Percentiles rank a stretch among this genome's conserved stretches.
Conservation (phyloP, 257 asterid species). For the Thymus quinquecostatus region DNA sequence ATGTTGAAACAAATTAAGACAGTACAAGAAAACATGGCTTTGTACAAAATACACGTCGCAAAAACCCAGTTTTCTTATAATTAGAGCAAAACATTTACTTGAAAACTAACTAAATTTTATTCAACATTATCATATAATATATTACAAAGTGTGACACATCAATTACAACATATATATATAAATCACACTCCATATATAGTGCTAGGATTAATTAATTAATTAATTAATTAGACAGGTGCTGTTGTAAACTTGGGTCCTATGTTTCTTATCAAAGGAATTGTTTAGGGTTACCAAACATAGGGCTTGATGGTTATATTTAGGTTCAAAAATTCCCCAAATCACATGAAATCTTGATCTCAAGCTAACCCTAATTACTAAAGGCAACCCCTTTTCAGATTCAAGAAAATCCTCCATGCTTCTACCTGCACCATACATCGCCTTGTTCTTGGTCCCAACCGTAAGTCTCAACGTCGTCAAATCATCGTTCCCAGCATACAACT, state of each 20-base stretch:
- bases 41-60: too few relatives aligned
- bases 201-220: neutral
- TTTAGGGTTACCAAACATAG: slow-evolving; percentile 50
- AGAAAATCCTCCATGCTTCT: slow-evolving; percentile 75
- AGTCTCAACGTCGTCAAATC: slow-evolving; percentile 44
- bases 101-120: too few relatives aligned
- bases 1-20: too few relatives aligned
- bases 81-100: too few relatives aligned
- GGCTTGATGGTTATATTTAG: slow-evolving; percentile 55
- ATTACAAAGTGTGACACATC: too few relatives aligned
- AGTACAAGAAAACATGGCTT: too few relatives aligned
- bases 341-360: slow-evolving; percentile 60
- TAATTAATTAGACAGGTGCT: slow-evolving; percentile 47
- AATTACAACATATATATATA: too few relatives aligned
- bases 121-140: too few relatives aligned
- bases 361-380: slow-evolving; percentile 44
- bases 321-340: slow-evolving; percentile 56
- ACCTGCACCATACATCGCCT: slow-evolving; percentile 84
- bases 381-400: slow-evolving; percentile 60
- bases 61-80: too few relatives aligned
- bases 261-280: slow-evolving; percentile 50
- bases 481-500: slow-evolving; percentile 46
- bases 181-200: neutral
- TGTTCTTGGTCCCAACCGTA: slow-evolving; percentile 58
- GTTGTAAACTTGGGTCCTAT: slow-evolving; percentile 53